Base-by-base conservation (phyloP, 495 filamentous ascomycete species). In the Hypoxylon perforatum region DNA sequence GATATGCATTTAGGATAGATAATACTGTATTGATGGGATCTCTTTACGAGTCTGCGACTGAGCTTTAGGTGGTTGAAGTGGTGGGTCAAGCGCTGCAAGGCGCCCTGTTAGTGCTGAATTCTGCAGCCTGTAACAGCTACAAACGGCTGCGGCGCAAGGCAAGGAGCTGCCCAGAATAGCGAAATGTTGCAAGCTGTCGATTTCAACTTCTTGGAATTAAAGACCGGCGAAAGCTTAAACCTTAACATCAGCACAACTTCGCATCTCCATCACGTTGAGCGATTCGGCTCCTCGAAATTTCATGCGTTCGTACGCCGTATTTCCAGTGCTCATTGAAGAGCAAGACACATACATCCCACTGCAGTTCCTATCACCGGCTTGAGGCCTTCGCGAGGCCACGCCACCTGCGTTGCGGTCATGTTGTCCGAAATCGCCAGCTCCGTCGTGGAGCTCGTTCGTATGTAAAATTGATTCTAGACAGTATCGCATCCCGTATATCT, bases 381-480 rank as follows among this genome's bases (percentile, higher is more conserved):
- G 61, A 69, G 36, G 54, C 42, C 36, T 18, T 57, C 57, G 28
- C n/a, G n/a, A n/a, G n/a, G n/a, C 25, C 25, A 28, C 3, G 25
- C 41, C 42, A 55, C 21, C 42, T 9, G 39, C 45, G 52, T 65
- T 68, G 70, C 72, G 36, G 66, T 19, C 59, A 74, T 75, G 70
- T 66, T 71, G 53, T 67, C 77, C 59, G 73, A 77, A 46, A 55
- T 81, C 42, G 73, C 74, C 61, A 67, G 74, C 75, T 76, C 78
- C 70, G 63, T 74, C 38, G 44, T 75, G 67, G 77, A 73, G 73
- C 76, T 82, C 57, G 75, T 75, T 44, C 74, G 80, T 82, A 78
- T 22, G 80, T 69, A 45, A 22, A 45, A 35, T 28, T 22, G 25
- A 45, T 30, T 19, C 18, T 28, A 22, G 25, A 42, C 17, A 30